A percentile compares a stretch with the other conserved stretches of the same genome.
Conservation (phyloP, 805 yeast species). For the Candida ovalis region DNA sequence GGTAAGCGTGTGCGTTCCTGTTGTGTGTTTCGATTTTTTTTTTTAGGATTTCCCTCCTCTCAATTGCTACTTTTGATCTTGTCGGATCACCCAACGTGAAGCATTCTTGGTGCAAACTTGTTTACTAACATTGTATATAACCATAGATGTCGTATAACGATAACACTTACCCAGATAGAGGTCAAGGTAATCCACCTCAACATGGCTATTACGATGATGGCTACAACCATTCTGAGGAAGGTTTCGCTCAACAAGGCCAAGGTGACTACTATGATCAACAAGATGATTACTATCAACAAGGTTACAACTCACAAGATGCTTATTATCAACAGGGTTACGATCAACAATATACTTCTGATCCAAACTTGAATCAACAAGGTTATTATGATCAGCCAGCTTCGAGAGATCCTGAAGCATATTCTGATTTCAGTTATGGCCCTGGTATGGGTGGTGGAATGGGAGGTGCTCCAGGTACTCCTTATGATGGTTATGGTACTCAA, state of each 20-base stretch:
- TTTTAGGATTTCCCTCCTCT: no score
- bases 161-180: constrained; percentile 37
- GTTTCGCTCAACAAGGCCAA: constrained; percentile 22
- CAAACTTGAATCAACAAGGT: constrained; percentile 37
- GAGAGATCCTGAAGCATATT: constrained; percentile 54
- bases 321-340: constrained; percentile 45
- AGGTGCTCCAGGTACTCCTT: constrained; percentile 59
- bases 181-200: constrained; percentile 12
- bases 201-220: constrained; percentile 27
- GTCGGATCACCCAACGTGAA: no score
- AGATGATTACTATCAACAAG: constrained; percentile 35
- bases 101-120: no score
- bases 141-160: constrained; percentile 58
- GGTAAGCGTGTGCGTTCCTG: no score
- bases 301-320: constrained; percentile 30
- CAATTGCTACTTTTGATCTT: no score
- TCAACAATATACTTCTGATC: constrained; percentile 40
- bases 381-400: constrained; percentile 51
- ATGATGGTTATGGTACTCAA: constrained; percentile 53
- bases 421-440: constrained; percentile 57
- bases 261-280: constrained; percentile 29
- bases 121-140: constrained; percentile 6
- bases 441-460: constrained; percentile 31
- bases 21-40: no score
- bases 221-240: constrained; percentile 23